Evolutionary conservation across 1,139 yeast genomes (phyloP).

Genomic region (Yamadazyma diddensiae): DNA sequence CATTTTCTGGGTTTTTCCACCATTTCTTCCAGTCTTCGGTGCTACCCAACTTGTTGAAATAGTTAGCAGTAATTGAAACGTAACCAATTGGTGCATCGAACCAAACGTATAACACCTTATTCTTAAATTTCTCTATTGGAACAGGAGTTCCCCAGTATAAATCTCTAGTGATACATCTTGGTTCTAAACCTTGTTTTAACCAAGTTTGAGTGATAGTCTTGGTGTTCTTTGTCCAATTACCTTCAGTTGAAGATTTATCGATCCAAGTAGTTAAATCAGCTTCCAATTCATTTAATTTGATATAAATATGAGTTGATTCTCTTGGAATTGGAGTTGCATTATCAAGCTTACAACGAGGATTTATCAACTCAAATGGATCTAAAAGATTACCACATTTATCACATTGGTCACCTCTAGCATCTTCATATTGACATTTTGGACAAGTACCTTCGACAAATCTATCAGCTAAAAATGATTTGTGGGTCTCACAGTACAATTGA

Average conservation of each 20-base stretch:
- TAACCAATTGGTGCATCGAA: constrained; percentile 98
- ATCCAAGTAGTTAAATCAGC: constrained; percentile 73
- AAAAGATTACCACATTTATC: constrained; percentile 90
- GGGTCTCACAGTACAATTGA: constrained; percentile 88
- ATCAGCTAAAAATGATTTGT: constrained; percentile 90
- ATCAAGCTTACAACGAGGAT: constrained; percentile 95
- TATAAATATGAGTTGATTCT: constrained; percentile 81
- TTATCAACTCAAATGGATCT: constrained; percentile 87
- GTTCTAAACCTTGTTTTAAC: constrained; percentile 89
- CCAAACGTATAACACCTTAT: constrained; percentile 96
- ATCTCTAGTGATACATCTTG: constrained; percentile 97
- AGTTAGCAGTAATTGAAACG: constrained; percentile 92
- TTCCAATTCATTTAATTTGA: constrained; percentile 81
- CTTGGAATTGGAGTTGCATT: constrained; percentile 74
- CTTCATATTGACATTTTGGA: constrained; percentile 91
- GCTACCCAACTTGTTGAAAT: constrained; percentile 53
- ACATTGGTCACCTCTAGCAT: constrained; percentile 99
- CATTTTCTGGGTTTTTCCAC: constrained; percentile 91
- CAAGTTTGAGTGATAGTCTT: constrained; percentile 85
- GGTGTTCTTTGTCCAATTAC: constrained; percentile 91
- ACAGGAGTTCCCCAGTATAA: constrained; percentile 98
- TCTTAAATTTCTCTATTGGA: constrained; percentile 73
- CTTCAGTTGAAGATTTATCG: constrained; percentile 60
- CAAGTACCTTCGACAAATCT: constrained; percentile 97
- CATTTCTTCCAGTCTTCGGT: constrained; percentile 67